phyloP scores from a whole-genome alignment of 768 basidiomycete genomes.

The Paxillus ammoniavirescens region DNA sequence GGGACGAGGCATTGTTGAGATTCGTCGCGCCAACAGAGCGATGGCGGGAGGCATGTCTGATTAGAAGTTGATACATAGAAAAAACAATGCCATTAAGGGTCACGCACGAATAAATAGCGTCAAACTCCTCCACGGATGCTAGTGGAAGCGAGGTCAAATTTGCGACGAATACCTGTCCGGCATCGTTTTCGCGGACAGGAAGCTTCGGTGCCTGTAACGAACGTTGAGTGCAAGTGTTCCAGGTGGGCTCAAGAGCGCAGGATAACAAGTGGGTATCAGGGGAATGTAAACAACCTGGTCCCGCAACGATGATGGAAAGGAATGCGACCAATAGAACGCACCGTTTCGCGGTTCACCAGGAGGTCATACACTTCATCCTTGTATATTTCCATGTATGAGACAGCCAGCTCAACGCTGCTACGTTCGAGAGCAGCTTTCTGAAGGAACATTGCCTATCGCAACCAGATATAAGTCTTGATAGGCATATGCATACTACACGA shows the following conservation, averaged over 20 bases:
- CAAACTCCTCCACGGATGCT: conserved; percentile 46
- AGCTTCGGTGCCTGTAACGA: conserved; percentile 48
- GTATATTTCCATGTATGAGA: conserved; percentile 90
- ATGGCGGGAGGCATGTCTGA: conserved; percentile 68
- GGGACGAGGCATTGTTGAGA: conserved; percentile 80
- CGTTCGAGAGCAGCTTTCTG: conserved; percentile 39
- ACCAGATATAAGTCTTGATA: not conserved
- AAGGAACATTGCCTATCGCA: conserved; percentile 53
- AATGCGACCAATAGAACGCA: conserved; percentile 30
- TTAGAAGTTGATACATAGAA: not conserved
- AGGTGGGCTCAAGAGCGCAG: not conserved
- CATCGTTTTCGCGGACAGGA: conserved; percentile 52
- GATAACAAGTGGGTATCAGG: not conserved
- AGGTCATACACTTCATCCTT: conserved; percentile 91
- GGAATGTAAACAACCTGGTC: not conserved
- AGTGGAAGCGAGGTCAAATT: conserved; percentile 44
- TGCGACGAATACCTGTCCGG: conserved; percentile 54
- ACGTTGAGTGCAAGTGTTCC: not conserved
- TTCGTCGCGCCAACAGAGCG: conserved; percentile 87
- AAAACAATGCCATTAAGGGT: not conserved
- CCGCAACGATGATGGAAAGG: not conserved
- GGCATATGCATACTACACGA: not conserved
- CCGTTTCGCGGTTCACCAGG: conserved; percentile 68
- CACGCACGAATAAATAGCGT: conserved; percentile 43
- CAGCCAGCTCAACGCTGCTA: conserved; percentile 45